These are phyloP conservation scores for Oidiodendron maius DNA, from an alignment of 495 filamentous ascomycete species.

Conservation along the genomic window DNA sequence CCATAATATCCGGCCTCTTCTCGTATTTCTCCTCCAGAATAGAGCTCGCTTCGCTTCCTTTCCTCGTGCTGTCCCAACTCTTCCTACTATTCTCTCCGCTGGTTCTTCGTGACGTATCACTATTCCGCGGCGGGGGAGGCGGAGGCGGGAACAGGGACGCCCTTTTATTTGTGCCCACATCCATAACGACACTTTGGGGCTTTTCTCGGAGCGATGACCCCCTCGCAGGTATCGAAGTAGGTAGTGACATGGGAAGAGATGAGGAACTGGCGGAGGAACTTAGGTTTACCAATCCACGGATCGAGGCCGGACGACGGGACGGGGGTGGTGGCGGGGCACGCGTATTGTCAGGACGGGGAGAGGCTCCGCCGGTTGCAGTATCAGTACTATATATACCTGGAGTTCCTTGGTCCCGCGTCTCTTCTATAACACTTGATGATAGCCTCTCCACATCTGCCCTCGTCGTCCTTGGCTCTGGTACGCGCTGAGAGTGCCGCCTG, in stretches of 20 bases:
- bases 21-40: not conserved
- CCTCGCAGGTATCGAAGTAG: constrained; percentile 13
- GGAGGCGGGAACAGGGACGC: constrained; percentile 18
- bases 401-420: not conserved
- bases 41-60: constrained; percentile 15
- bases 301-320: constrained; percentile 8
- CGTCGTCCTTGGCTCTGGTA: constrained; percentile 16
- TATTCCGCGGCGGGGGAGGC: constrained; percentile 19
- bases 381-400: constrained; percentile 2
- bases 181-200: constrained; percentile 18
- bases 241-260: constrained; percentile 12
- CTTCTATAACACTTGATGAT: constrained; percentile 21
- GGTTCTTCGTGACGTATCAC: constrained; percentile 1
- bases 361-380: not conserved
- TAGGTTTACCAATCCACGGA: constrained; percentile 6
- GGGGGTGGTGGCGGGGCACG: constrained; percentile 21
- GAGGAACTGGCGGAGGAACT: not conserved
- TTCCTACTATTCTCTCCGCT: constrained; percentile 17
- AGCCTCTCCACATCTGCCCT: constrained; percentile 12
- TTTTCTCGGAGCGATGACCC: constrained; percentile 4
- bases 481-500: constrained; percentile 19
- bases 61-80: constrained; percentile 11
- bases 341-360: constrained; percentile 11
- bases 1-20: constrained; percentile 15
- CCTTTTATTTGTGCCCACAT: constrained; percentile 16